A percentile compares a stretch with the other conserved stretches of the same genome.
Conservation (phyloP, 169 alveolate species). For the Eimeria maxima region DNA sequence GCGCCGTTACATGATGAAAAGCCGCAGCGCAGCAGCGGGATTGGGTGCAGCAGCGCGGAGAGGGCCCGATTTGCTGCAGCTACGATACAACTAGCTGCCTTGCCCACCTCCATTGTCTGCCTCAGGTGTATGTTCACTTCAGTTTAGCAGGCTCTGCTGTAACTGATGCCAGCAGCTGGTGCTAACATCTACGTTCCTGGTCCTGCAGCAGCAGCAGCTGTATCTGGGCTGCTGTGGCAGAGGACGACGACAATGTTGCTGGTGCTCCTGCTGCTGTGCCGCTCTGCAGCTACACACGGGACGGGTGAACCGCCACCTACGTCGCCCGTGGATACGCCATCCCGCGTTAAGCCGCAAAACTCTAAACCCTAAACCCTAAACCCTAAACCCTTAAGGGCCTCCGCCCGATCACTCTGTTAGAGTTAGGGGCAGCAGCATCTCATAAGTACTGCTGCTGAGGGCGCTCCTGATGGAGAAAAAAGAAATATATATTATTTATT, state of each 20-base stretch:
- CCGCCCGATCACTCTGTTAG: background rate
- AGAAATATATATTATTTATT: background rate
- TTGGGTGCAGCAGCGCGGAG: background rate
- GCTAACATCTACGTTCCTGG: background rate
- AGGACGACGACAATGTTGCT: too few relatives aligned
- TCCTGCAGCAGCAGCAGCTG: background rate
- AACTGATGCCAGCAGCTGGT: background rate
- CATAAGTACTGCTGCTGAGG: background rate
- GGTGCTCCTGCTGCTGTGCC: conserved; percentile 4
- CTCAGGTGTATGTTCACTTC: background rate
- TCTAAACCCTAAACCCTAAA: background rate
- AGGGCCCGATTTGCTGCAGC: background rate
- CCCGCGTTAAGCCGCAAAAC: background rate
- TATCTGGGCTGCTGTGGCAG: background rate
- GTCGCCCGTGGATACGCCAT: background rate
- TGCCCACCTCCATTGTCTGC: background rate
- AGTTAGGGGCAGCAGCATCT: background rate
- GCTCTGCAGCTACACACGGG: too few relatives aligned
- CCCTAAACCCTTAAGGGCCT: background rate
- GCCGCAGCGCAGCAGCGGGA: background rate
- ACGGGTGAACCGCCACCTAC: too few relatives aligned
- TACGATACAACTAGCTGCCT: background rate
- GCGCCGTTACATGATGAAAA: too few relatives aligned
- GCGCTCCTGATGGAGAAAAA: background rate
- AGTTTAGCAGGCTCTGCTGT: background rate